phyloP scores from a whole-genome alignment of 331 rosid species.

The Erythrophleum ivorense region DNA sequence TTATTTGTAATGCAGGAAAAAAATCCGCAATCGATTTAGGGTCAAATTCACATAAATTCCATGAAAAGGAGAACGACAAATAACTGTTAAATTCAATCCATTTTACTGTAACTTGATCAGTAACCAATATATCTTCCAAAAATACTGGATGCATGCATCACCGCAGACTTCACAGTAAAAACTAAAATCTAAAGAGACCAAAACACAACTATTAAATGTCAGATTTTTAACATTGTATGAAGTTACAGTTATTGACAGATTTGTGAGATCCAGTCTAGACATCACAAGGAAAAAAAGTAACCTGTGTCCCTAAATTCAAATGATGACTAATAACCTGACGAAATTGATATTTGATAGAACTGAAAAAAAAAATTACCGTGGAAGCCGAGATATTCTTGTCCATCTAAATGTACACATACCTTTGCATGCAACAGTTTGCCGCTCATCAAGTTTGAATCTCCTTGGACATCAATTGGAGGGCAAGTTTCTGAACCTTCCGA shows the following conservation, averaged over 20 bases:
- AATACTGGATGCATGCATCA: neutral
- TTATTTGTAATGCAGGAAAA: neutral
- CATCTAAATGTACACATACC: constrained; percentile 36
- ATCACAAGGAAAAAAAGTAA: constrained; percentile 29
- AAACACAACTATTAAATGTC: neutral
- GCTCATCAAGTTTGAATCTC: constrained; percentile 55
- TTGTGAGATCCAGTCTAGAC: constrained; percentile 35
- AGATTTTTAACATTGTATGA: constrained; percentile 1
- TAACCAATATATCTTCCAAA: neutral
- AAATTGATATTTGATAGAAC: constrained; percentile 1
- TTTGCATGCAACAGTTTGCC: constrained; percentile 32
- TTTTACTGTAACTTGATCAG: neutral
- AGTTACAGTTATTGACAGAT: constrained; percentile 23
- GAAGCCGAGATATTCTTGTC: neutral
- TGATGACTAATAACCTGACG: constrained; percentile 18
- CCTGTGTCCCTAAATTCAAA: constrained; percentile 30
- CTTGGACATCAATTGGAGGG: constrained; percentile 62
- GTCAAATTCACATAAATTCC: neutral
- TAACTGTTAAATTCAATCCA: too few species aligned
- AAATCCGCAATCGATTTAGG: neutral
- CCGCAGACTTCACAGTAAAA: neutral
- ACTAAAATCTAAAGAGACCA: constrained; percentile 26
- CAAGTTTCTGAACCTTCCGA: constrained; percentile 74
- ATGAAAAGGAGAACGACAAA: neutral
- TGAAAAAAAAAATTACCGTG: constrained; percentile 13